Evolutionary conservation across 306 rosid species (phyloP).

Genomic region (Fragaria vesca): DNA sequence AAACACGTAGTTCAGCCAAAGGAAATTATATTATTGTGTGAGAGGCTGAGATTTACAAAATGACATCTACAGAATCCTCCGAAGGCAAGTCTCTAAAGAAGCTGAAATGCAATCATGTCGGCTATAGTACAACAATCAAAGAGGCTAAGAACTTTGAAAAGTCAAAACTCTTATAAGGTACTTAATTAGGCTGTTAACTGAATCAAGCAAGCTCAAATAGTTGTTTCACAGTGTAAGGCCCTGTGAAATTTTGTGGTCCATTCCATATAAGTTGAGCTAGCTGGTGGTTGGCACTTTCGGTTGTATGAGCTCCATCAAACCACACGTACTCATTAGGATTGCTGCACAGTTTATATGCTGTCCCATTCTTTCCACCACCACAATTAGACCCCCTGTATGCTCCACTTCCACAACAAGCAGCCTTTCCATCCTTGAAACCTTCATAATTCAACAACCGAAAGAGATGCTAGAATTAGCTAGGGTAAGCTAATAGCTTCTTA

Average conservation of each 20-base stretch:
- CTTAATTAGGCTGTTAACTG: background rate
- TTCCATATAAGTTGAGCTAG: constrained; percentile 37
- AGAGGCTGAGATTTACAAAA: background rate
- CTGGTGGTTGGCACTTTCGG: constrained; percentile 31
- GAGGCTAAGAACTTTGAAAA: background rate
- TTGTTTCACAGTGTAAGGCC: constrained; percentile 32
- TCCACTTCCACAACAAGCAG: constrained; percentile 47
- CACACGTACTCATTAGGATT: constrained; percentile 34
- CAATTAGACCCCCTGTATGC: constrained; percentile 27
- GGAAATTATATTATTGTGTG: background rate
- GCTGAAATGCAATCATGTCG: background rate
- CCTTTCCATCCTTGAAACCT: constrained; percentile 37
- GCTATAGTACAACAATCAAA: background rate
- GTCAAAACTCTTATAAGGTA: background rate
- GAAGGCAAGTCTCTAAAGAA: background rate
- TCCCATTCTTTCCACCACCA: constrained; percentile 17
- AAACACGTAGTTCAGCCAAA: background rate
- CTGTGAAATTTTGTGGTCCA: constrained; percentile 17
- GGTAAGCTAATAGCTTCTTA: background rate
- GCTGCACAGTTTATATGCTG: constrained; percentile 24
- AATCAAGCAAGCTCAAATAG: constrained; percentile 19
- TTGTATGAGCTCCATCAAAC: constrained; percentile 35
- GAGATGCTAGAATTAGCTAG: background rate
- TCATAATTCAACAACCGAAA: background rate
- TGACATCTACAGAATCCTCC: background rate